A percentile compares a stretch with the other conserved stretches of the same genome.
Evolutionary conservation across 176 grass and related monocot species (phyloP).

Genomic region (Aechmea fasciata): DNA sequence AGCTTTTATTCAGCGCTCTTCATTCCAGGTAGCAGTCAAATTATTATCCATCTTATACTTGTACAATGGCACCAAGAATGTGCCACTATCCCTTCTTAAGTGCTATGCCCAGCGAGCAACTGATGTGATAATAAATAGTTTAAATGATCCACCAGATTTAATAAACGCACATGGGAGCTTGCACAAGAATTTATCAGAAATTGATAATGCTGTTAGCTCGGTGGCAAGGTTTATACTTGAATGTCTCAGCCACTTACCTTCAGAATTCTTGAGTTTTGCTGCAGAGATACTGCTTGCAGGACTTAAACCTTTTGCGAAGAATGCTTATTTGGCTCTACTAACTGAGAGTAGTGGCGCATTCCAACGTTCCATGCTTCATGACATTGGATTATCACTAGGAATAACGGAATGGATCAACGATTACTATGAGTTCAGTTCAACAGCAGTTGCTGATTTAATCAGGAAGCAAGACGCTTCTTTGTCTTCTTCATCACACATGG

Average conservation of each 20-base stretch:
- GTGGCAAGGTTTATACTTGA: slow-evolving; percentile 66
- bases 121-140: slow-evolving; percentile 47
- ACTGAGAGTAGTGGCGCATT: slow-evolving; percentile 40
- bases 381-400: slow-evolving; percentile 83
- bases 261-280: slow-evolving; percentile 64
- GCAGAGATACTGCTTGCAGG: slow-evolving; percentile 67
- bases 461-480: not conserved
- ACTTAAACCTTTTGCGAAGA: slow-evolving; percentile 50
- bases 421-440: slow-evolving; percentile 49
- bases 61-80: slow-evolving; percentile 59
- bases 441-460: slow-evolving; percentile 23
- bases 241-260: slow-evolving; percentile 68
- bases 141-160: slow-evolving; percentile 29
- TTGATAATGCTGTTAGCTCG: slow-evolving; percentile 26
- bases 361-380: slow-evolving; percentile 87
- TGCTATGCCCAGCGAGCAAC: slow-evolving; percentile 68
- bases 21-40: slow-evolving; percentile 60
- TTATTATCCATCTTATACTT: slow-evolving; percentile 76
- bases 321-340: slow-evolving; percentile 51
- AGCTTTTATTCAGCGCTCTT: slow-evolving; percentile 60
- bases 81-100: slow-evolving; percentile 73
- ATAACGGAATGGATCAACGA: slow-evolving; percentile 75
- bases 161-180: slow-evolving; percentile 11
- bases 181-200: slow-evolving; percentile 31
- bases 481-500: not conserved